Evolutionary conservation across 2,329 filamentous ascomycete genomes (phyloP), one percentile per base, ranked within the genome.

Genomic region (Microsporum canis): DNA sequence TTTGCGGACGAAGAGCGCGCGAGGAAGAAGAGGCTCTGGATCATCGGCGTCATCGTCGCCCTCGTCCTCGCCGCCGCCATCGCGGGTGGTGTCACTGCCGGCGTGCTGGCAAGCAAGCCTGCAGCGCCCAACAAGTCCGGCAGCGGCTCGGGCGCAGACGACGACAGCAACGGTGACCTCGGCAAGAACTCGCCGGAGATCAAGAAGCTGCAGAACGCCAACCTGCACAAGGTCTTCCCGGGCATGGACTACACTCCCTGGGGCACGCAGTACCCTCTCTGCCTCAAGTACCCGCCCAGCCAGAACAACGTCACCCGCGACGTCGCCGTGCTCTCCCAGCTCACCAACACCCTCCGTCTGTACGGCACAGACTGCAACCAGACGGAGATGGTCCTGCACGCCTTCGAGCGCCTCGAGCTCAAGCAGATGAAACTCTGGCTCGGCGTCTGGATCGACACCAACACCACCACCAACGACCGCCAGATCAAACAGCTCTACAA

Each of bases 361-460:
- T 97, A 97, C 72, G 92, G 92, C 57, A 97, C 90, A 10, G 92
- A 97, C 76, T 97, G 92, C 80, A 96, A 96, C 74, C 92, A 97
- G 75, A 97, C 92, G 0, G 84, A 96, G 73, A 94, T 97, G 88
- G 84, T 95, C 0, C 78, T 97, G 6, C 86, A 94, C 68, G 86
- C 91, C 23, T 87, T 97, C 67, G 80, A 88, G 61, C 81, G 81
- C 58, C 80, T 97, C 10, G 80, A 87, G 59, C 77, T 96, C 67
- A 78, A 73, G 33, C 81, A 88, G 60, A 84, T 95, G 78, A 95
- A 95, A 73, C 79, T 97, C 64, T 97, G 92, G 92, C 79, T 97
- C 51, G 92, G 92, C 14, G 91, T 97, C 2, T 96, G 91, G 89
- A 87, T 95, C 64, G 91, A 94, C 70, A 81, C 78, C 61, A 95